A percentile compares a stretch with the other conserved stretches of the same genome.
Conservation (phyloP, 169 alveolate species). For the Cryptosporidium canis region DNA sequence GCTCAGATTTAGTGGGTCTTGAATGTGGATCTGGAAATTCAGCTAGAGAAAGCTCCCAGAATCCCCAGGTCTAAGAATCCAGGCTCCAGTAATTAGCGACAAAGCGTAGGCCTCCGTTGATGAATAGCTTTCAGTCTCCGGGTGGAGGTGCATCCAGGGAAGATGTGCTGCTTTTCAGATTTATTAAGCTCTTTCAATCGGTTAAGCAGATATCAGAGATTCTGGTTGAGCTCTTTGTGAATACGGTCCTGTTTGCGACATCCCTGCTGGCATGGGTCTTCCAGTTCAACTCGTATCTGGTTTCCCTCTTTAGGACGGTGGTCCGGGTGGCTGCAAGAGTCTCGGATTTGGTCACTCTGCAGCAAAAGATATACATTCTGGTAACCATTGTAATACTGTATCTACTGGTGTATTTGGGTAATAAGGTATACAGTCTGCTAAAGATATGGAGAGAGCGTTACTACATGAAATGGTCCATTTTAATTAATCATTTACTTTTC, state of each 20-base stretch:
- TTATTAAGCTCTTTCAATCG: conserved; percentile 12
- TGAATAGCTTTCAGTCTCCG: background rate
- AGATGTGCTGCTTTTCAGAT: conserved; percentile 30
- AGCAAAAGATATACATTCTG: conserved; percentile 40
- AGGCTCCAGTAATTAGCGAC: background rate
- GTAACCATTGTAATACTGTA: background rate
- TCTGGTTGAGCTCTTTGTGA: conserved; percentile 12
- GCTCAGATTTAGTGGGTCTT: too few relatives aligned
- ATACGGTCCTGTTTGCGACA: background rate
- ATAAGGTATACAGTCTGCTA: background rate
- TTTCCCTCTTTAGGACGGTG: background rate
- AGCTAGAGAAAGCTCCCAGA: too few relatives aligned
- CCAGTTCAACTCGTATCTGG: conserved; percentile 22
- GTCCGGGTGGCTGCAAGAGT: background rate
- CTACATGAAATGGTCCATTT: conserved; percentile 11
- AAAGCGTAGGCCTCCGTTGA: background rate
- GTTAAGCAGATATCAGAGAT: conserved; percentile 19
- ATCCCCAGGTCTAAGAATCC: too few relatives aligned
- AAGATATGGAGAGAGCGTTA: background rate
- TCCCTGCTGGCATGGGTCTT: conserved; percentile 23
- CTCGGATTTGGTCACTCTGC: background rate
- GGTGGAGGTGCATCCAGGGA: conserved; percentile 8
- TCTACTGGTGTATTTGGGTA: background rate
- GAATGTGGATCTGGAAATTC: too few relatives aligned
- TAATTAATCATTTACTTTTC: conserved; percentile 14